Evolutionary conservation across 225 moss, liverwort and hornwort genomes (phyloP).

Genomic region (Bryoerythrophyllum caledonicum): DNA sequence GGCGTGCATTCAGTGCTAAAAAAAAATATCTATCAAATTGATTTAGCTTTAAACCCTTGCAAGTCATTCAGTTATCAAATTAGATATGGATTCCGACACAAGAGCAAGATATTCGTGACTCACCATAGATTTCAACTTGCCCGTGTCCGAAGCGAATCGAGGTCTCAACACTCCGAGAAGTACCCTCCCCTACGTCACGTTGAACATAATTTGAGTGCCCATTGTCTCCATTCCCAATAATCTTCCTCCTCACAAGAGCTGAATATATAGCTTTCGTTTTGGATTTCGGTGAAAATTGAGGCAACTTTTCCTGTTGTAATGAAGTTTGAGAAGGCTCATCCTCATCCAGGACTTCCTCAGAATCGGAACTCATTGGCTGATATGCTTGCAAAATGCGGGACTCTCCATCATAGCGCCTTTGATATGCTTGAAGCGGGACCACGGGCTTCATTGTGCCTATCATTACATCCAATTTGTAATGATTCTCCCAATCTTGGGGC

Average conservation of each 20-base stretch:
- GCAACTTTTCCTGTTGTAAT: slow-evolving; percentile 17
- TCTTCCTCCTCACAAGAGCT: slow-evolving; percentile 38
- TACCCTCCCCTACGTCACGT: slow-evolving; percentile 32
- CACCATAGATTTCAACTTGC: slow-evolving; percentile 33
- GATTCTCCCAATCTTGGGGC: slow-evolving; percentile 54
- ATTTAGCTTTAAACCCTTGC: not conserved
- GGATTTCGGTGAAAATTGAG: slow-evolving; percentile 33
- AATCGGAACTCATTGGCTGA: slow-evolving; percentile 37
- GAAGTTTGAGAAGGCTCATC: slow-evolving; percentile 32
- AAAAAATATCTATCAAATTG: not conserved
- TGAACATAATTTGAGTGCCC: slow-evolving; percentile 28
- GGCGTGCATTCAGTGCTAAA: not conserved
- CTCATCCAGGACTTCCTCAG: slow-evolving; percentile 36
- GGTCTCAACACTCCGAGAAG: slow-evolving; percentile 23
- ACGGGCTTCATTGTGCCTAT: slow-evolving; percentile 53
- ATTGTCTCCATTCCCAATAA: slow-evolving; percentile 23
- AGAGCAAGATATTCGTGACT: slow-evolving; percentile 16
- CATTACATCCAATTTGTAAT: slow-evolving; percentile 56
- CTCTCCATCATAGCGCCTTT: slow-evolving; percentile 41
- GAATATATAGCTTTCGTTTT: slow-evolving; percentile 40
- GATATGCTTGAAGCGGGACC: slow-evolving; percentile 40
- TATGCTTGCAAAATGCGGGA: slow-evolving; percentile 39
- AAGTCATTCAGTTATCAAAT: not conserved
- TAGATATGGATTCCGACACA: not conserved
- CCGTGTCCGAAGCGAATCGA: slow-evolving; percentile 15